Base-by-base conservation (phyloP, 1,284 basidiomycete species). In the Puccinia coronata region DNA sequence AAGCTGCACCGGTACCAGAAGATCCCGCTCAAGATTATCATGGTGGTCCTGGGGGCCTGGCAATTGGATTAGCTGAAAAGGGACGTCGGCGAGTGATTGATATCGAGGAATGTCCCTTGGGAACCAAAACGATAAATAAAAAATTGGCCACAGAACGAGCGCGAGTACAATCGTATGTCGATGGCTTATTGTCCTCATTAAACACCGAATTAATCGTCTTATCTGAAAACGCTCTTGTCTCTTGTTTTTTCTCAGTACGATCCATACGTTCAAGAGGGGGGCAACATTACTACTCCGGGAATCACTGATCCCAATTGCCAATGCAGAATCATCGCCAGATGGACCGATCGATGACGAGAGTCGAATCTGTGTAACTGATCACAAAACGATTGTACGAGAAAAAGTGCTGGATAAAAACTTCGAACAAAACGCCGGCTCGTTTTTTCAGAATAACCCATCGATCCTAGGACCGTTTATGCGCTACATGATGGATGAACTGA, bases 371-470 rank as follows among this genome's bases (percentile, higher is more conserved):
- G 89, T 97, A 82, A 94, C 93, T 0, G 90, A 95, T 86, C 93
- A 94, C 86, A 92, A 92, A 83, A 90, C 88, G 4, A 90, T 89
- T 3, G 91, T 97, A 4, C 92, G 93, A 81, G 96, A 98, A 86
- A 90, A 90, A 63, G 94, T 98, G 20, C 94, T 93, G 3, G 87
- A 90, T 79, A 91, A 89, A 86, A 87, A 92, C 70, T 98, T 99
- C 86, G 92, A 96, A 84, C 98, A 96, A 86, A 90, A 90, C 16
- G 95, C 93, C 0, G 91, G 92, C 59, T 92, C 92, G 5, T 98
- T 98, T 88, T 98, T 98, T 89, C 96, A 99, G 86, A 98, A 98
- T 89, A 99, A 99, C 89, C 96, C 96, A 86, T 91, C 92, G 25
- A 93, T 98, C 76, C 90, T 99, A 23, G 88, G 91, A 11, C 91